These are phyloP conservation scores for Anisogramma anomala DNA, from an alignment of 2,329 filamentous ascomycete species.

Conservation along the genomic window DNA sequence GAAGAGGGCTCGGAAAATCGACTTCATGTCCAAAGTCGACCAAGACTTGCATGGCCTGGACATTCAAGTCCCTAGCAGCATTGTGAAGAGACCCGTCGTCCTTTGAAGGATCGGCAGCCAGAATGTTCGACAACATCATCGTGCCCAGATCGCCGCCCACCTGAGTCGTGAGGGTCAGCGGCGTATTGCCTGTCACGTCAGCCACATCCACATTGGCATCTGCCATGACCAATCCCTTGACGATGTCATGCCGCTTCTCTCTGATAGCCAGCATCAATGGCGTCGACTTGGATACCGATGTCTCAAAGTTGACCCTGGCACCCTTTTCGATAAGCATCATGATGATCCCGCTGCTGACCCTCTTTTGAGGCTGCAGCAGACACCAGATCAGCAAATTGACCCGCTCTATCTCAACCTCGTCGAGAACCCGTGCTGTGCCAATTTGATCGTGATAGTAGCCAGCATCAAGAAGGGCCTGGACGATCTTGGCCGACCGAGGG, in stretches of 20 bases:
- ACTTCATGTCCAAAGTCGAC: conserved; percentile 49
- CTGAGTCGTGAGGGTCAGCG: conserved; percentile 47
- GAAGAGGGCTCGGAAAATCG: conserved; percentile 52
- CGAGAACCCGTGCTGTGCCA: conserved; percentile 31
- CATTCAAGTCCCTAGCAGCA: conserved; percentile 46
- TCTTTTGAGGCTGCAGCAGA: conserved; percentile 50
- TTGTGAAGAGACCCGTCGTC: conserved; percentile 60
- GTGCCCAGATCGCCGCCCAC: conserved; percentile 42
- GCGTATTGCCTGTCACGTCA: conserved; percentile 46
- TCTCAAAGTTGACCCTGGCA: conserved; percentile 47
- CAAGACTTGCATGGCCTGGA: conserved; percentile 43
- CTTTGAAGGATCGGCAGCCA: conserved; percentile 42
- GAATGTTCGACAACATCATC: conserved; percentile 41
- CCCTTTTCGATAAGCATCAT: conserved; percentile 41
- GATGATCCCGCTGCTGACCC: conserved; percentile 47
- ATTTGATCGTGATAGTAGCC: conserved; percentile 50
- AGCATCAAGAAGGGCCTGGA: conserved; percentile 41
- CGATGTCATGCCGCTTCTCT: conserved; percentile 43
- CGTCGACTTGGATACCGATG: conserved; percentile 39
- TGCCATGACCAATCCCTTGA: conserved; percentile 42
- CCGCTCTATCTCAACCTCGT: conserved; percentile 38
- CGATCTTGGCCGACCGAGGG: conserved; percentile 41
- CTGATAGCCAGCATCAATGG: conserved; percentile 50
- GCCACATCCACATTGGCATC: conserved; percentile 48
- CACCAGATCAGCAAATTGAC: conserved; percentile 50